Evolutionary conservation across 352 stramenopile genomes (phyloP).

Genomic region (Thalassiosira sp.): DNA sequence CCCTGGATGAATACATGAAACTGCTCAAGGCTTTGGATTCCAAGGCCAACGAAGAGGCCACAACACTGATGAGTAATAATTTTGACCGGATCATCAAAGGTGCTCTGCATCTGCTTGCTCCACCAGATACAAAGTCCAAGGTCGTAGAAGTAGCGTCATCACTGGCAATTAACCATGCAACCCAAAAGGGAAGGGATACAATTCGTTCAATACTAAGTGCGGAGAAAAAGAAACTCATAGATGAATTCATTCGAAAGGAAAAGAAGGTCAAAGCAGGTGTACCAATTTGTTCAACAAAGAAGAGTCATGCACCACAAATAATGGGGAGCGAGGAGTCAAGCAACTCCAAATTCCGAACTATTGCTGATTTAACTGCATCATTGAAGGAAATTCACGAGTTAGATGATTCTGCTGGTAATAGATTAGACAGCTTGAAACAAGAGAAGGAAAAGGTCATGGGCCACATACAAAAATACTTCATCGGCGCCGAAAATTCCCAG

Average conservation of each 20-base stretch:
- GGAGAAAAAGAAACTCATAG: constrained; percentile 38
- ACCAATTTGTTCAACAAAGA: constrained; percentile 14
- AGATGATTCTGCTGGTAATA: not conserved
- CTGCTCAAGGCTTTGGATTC: constrained; percentile 22
- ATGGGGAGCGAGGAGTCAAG: not conserved
- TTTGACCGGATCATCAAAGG: constrained; percentile 29
- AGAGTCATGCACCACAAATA: not conserved
- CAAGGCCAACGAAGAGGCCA: constrained; percentile 16
- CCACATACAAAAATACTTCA: constrained; percentile 25
- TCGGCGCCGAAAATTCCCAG: constrained; percentile 16
- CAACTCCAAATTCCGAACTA: constrained; percentile 14
- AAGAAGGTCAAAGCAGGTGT: constrained; percentile 36
- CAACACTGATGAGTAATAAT: constrained; percentile 28
- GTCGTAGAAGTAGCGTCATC: constrained; percentile 37
- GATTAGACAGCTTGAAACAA: constrained; percentile 15
- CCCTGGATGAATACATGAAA: constrained; percentile 36
- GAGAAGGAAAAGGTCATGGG: constrained; percentile 7
- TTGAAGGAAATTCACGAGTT: constrained; percentile 11
- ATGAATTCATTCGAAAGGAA: constrained; percentile 47
- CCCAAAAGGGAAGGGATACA: constrained; percentile 15
- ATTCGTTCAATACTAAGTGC: constrained; percentile 35
- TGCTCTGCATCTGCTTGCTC: constrained; percentile 30
- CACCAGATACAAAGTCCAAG: constrained; percentile 26
- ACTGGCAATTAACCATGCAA: constrained; percentile 33
- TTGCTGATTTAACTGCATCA: constrained; percentile 19